These are phyloP conservation scores for Musa itinerans DNA, from an alignment of 176 grass and related monocot genomes.

Conservation along the genomic window DNA sequence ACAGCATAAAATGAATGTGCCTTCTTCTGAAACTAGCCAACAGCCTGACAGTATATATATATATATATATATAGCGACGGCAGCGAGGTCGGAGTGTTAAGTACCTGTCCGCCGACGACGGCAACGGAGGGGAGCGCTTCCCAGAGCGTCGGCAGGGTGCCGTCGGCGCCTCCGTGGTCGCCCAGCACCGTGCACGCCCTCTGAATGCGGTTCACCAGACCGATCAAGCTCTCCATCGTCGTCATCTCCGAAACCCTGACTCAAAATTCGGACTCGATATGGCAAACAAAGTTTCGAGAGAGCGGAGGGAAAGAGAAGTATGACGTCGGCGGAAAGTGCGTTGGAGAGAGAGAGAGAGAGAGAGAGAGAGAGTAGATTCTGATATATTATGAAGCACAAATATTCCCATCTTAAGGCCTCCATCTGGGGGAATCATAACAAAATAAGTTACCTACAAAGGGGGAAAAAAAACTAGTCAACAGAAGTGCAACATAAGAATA, in stretches of 20 bases:
- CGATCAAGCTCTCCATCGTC: slow-evolving; percentile 87
- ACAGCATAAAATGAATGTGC: too few relatives aligned
- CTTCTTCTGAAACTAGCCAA: too few relatives aligned
- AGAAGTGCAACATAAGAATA: too few relatives aligned
- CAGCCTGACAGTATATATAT: too few relatives aligned
- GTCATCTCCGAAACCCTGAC: slow-evolving; percentile 38
- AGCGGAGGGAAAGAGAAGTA: background rate
- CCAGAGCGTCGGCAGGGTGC: slow-evolving; percentile 68
- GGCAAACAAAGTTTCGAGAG: too few relatives aligned
- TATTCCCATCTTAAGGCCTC: too few relatives aligned
- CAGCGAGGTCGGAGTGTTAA: background rate
- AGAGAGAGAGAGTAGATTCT: too few relatives aligned
- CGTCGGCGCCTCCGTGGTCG: slow-evolving; percentile 67
- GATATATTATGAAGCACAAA: too few relatives aligned
- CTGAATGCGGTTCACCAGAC: slow-evolving; percentile 87
- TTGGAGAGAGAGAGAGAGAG: too few relatives aligned
- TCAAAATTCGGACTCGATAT: slow-evolving; percentile 5
- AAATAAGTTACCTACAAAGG: too few relatives aligned
- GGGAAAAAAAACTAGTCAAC: too few relatives aligned
- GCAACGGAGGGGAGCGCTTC: slow-evolving; percentile 75
- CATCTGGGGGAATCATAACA: too few relatives aligned
- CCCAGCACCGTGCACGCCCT: slow-evolving; percentile 88
- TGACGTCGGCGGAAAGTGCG: background rate
- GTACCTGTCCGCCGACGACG: slow-evolving; percentile 77
- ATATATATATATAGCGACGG: background rate